Evolutionary conservation across 495 filamentous ascomycete species (phyloP).

Genomic region (Bacidia gigantensis): DNA sequence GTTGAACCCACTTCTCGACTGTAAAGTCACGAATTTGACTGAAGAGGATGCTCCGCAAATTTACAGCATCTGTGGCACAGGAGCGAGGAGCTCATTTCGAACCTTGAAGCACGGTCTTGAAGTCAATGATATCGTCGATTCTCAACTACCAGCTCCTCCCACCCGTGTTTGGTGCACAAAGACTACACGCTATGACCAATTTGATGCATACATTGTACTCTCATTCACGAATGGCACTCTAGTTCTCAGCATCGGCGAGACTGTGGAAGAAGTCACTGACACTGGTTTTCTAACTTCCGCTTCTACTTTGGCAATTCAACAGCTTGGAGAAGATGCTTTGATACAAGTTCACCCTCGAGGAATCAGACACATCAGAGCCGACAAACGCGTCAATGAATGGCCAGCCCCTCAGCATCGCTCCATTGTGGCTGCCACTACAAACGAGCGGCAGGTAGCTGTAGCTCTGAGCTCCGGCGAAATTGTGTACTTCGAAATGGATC

Average conservation of each 20-base stretch:
- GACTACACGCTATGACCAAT: constrained; percentile 66
- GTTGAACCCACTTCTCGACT: constrained; percentile 82
- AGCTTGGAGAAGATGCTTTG: constrained; percentile 83
- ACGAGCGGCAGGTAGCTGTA: constrained; percentile 83
- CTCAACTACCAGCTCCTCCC: constrained; percentile 71
- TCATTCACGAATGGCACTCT: constrained; percentile 61
- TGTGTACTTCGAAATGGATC: constrained; percentile 94
- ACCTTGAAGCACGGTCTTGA: constrained; percentile 85
- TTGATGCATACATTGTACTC: constrained; percentile 65
- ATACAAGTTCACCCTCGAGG: constrained; percentile 92
- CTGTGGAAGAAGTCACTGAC: constrained; percentile 86
- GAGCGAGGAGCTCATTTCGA: constrained; percentile 77
- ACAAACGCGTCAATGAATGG: constrained; percentile 85
- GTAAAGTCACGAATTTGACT: constrained; percentile 75
- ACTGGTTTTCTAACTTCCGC: constrained; percentile 80
- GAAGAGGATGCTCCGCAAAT: constrained; percentile 95
- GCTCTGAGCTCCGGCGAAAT: constrained; percentile 92
- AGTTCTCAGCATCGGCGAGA: constrained; percentile 88
- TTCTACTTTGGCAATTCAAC: constrained; percentile 81
- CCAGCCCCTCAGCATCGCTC: constrained; percentile 81
- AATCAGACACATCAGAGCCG: constrained; percentile 74
- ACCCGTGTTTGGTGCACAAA: constrained; percentile 93
- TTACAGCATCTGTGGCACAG: constrained; percentile 77
- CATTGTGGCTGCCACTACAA: constrained; percentile 90
- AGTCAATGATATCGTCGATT: constrained; percentile 87